Conservation (phyloP, 1,284 basidiomycete species). For the Blastosporella zonata region DNA sequence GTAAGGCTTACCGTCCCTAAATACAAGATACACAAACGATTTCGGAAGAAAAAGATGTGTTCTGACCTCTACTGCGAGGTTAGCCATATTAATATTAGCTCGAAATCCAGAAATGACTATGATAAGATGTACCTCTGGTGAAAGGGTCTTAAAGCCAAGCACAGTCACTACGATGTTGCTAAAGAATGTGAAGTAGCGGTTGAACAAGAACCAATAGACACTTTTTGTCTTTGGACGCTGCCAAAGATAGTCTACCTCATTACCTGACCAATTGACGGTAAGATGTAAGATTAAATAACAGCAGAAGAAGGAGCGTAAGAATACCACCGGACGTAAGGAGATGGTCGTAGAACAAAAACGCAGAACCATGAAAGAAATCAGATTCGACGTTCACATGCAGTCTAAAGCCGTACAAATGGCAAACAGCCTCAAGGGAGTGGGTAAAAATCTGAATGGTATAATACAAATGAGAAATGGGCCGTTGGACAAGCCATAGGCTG, state of each 20-base stretch:
- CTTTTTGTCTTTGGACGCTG: conserved; percentile 32
- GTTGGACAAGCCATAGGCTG: no score
- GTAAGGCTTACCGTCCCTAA: conserved; percentile 35
- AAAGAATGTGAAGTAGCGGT: conserved; percentile 41
- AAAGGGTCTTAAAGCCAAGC: conserved; percentile 27
- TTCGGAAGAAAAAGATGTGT: neutral
- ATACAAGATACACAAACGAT: conserved; percentile 25
- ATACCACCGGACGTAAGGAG: conserved; percentile 31
- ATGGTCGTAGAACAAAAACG: conserved; percentile 39
- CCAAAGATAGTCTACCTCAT: conserved; percentile 42
- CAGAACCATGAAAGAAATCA: conserved; percentile 18
- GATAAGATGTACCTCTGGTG: conserved; percentile 19
- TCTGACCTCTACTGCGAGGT: conserved; percentile 12
- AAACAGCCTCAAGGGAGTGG: conserved; percentile 29
- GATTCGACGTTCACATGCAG: neutral
- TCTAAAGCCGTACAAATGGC: conserved; percentile 24
- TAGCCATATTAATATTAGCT: neutral
- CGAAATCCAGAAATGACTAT: neutral
- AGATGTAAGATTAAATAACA: neutral
- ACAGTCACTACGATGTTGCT: conserved; percentile 32
- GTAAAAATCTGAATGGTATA: conserved; percentile 11
- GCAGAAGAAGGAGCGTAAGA: neutral
- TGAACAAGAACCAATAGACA: conserved; percentile 40
- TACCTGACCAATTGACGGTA: conserved; percentile 20
- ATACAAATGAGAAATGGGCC: no score